These are phyloP conservation scores for Curvularia sp. DNA, from an alignment of 2,329 filamentous ascomycete genomes.

Conservation along the genomic window DNA sequence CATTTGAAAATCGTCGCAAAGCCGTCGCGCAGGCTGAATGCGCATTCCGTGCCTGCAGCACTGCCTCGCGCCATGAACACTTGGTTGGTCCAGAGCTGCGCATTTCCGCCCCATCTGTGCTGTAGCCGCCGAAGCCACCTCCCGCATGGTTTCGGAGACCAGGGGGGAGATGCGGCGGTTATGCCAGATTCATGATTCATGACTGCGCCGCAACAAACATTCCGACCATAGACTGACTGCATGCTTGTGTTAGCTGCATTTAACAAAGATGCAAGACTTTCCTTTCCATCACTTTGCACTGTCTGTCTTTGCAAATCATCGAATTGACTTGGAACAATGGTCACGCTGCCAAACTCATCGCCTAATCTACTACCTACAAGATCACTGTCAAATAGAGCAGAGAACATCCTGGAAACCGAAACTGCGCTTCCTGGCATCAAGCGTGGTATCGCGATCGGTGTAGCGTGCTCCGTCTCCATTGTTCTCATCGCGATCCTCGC, in stretches of 20 bases:
- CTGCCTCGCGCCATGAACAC: slow-evolving; percentile 1
- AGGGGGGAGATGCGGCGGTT: slow-evolving; percentile 5
- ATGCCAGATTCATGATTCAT: slow-evolving; percentile 8
- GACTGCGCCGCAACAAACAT: slow-evolving; percentile 20
- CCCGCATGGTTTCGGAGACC: slow-evolving; percentile 6
- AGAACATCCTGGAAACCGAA: slow-evolving; percentile 11
- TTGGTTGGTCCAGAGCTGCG: slow-evolving; percentile 15
- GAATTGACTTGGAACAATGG: slow-evolving; percentile 10
- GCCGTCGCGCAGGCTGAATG: slow-evolving; percentile 9
- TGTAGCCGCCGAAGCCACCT: slow-evolving; percentile 16
- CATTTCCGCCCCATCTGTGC: slow-evolving; percentile 6
- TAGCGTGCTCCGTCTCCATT: slow-evolving; percentile 33
- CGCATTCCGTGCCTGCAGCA: slow-evolving; percentile 13
- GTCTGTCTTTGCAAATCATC: slow-evolving; percentile 1
- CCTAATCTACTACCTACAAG: slow-evolving; percentile 1
- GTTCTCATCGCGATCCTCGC: slow-evolving; percentile 35
- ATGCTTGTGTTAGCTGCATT: slow-evolving; percentile 13
- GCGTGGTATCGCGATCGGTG: slow-evolving; percentile 40
- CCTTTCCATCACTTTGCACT: not conserved
- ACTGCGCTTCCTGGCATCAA: slow-evolving; percentile 39
- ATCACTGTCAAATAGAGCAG: slow-evolving; percentile 2
- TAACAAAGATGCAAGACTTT: slow-evolving; percentile 5
- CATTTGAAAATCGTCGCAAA: slow-evolving; percentile 1
- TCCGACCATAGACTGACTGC: slow-evolving; percentile 3
- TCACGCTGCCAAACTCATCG: slow-evolving; percentile 6